Base-by-base conservation (phyloP, 805 yeast species). In the Hanseniaspora pseudoguilliermondii region DNA sequence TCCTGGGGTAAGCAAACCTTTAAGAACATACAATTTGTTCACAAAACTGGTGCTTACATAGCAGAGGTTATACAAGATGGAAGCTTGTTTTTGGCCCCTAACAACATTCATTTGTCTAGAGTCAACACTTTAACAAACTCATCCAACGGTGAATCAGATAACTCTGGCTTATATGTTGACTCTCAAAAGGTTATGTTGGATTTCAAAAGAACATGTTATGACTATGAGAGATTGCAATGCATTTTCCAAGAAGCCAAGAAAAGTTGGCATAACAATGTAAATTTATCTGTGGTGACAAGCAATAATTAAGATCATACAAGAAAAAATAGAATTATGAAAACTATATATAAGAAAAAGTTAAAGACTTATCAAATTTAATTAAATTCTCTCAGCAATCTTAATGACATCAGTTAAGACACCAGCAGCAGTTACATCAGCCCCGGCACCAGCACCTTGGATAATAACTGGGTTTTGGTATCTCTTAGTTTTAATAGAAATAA, bases 381-480 rank as follows among this genome's bases (percentile, higher is more conserved):
- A 66, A 54, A 87, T 70, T 75, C 96, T 82, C 73, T 90, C 89
- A 46, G 95, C 96, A 63, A 88, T 83, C 76, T 88, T 93, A 67
- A 93, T 78, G 39, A 86, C 83, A 69, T 93, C 99, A 54, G 95
- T 95, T 62, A 93, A 78, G 46, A 93, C 97, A 71, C 98, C 99
- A 63, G 84, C 83, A 58, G 86, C 86, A 35, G 86, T 81, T 47
- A 82, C 86, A 18, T 73, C 85, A 47, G 82, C 83, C 66, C 95
- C 93, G 64, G 95, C 80, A 63, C 95, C 99, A 35, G 99, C 98
- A 72, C 99, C 99, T 77, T 93, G 98, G 64, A 93, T 79, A 60
- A 93, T 84, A 68, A 93, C 77, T 54, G 98, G 98, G 71, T 87
- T 88, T 42, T 84, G 79, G 72, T 93, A 93, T 74, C 99, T 85